These are phyloP conservation scores for Bipolaris zeicola DNA, from an alignment of 2,329 filamentous ascomycete species.

Conservation along the genomic window DNA sequence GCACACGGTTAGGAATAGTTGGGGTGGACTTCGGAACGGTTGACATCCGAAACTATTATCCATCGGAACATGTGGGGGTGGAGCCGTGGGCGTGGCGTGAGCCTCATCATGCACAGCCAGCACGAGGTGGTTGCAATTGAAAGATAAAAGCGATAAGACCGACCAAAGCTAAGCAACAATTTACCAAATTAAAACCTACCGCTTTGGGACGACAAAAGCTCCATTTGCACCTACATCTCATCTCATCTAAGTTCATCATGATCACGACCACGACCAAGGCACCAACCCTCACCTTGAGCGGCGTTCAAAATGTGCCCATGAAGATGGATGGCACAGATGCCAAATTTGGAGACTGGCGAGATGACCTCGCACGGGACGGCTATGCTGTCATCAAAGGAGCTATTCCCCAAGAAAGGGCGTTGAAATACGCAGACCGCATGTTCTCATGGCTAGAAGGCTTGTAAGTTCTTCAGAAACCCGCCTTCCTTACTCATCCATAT, in stretches of 20 bases:
- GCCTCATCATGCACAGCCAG: neutral
- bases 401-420: conserved; percentile 50
- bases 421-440: conserved; percentile 41
- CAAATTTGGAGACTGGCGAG: conserved; percentile 43
- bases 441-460: conserved; percentile 43
- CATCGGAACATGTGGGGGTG: neutral
- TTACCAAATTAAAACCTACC: neutral
- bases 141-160: neutral
- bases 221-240: too few relatives aligned
- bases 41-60: neutral
- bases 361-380: conserved; percentile 26
- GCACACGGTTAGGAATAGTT: neutral
- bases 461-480: conserved; percentile 13
- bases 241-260: conserved; percentile 7
- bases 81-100: neutral
- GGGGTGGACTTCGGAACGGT: neutral
- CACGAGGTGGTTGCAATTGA: neutral
- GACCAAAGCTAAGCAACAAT: neutral
- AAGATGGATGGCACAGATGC: conserved; percentile 27
- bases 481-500: neutral
- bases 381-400: conserved; percentile 54
- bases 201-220: too few relatives aligned
- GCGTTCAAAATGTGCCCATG: conserved; percentile 11
- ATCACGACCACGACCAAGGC: conserved; percentile 22
- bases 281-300: conserved; percentile 15